These are phyloP conservation scores for Stereum hirsutum DNA, from an alignment of 1,284 basidiomycete genomes.

Conservation along the genomic window DNA sequence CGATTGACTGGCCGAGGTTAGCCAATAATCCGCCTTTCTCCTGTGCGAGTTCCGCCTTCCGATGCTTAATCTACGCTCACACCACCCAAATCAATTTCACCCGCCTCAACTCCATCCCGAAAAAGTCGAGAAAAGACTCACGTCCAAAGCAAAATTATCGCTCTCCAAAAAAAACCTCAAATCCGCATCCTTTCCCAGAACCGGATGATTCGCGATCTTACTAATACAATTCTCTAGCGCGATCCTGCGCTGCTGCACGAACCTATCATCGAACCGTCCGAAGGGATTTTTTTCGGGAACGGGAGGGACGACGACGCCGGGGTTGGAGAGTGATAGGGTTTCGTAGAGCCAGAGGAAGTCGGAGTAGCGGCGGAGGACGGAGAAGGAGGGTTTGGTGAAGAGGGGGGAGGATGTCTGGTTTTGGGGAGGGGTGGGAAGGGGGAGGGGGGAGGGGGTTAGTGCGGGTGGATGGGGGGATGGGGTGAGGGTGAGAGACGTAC, in stretches of 20 bases:
- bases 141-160: slow-evolving; percentile 77
- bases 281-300: slow-evolving; percentile 94
- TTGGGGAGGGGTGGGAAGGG: slow-evolving; percentile 2
- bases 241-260: slow-evolving; percentile 76
- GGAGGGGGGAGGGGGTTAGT: slow-evolving; percentile 51
- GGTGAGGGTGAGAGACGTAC: slow-evolving; percentile 29
- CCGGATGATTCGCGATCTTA: slow-evolving; percentile 84
- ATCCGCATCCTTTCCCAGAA: slow-evolving; percentile 78
- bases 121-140: slow-evolving; percentile 27
- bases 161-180: slow-evolving; percentile 83
- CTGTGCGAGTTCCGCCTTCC: slow-evolving; percentile 67
- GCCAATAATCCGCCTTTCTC: slow-evolving; percentile 75
- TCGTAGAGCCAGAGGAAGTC: slow-evolving; percentile 98
- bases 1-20: slow-evolving; percentile 67
- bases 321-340: slow-evolving; percentile 84
- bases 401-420: slow-evolving; percentile 73
- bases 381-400: slow-evolving; percentile 76
- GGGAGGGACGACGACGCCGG: slow-evolving; percentile 94
- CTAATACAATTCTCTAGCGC: slow-evolving; percentile 86
- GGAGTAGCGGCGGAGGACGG: slow-evolving; percentile 89
- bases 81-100: slow-evolving; percentile 6
- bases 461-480: slow-evolving; percentile 24
- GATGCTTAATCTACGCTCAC: slow-evolving; percentile 68
- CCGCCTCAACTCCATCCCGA: neutral
- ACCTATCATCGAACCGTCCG: slow-evolving; percentile 83